Evolutionary conservation across 192 early-diverging fungal genomes (phyloP), one percentile per base, ranked within the genome.

Genomic region (Coemansia sp.): DNA sequence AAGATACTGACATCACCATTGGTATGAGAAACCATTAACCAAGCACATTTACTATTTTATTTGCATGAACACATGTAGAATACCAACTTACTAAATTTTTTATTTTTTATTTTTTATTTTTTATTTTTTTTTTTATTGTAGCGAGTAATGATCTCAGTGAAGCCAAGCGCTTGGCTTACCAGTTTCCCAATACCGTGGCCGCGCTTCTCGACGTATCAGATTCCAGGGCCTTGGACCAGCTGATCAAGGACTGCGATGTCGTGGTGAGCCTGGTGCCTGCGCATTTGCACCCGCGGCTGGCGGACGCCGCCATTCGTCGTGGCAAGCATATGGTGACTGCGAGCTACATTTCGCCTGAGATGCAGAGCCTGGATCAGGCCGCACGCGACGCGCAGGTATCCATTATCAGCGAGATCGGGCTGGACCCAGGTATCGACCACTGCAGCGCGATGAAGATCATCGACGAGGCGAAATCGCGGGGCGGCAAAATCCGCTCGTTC

Each of bases 351-450:
- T 96, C 94, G 8, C 87, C 92, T 3, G 96, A 90, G 21, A 99
- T 99, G 97, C 69, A 86, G 68, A 83, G 67, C 14, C 80, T 93
- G 41, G 88, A 97, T 72, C 73, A 85, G 38, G 86, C 83, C 5
- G 97, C 97, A 6, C 87, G 89, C 68, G 84, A 88, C 37, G 90
- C 94, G 17, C 90, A 88, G 2, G 89, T 99, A 17, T 92, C 92
- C 23, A 90, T 98, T 59, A 87, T 99, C 76, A 98, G 98, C 80
- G 97, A 99, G 83, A 94, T 99, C 63, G 97, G 97, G 10, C 85
- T 99, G 59, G 97, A 99, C 84, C 97, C 97, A 5, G 97, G 94
- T 68, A 97, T 99, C 69, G 97, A 99, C 73, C 97, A 99, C 73
- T 86, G 96, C 84, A 93, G 92, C 53, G 95, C 96, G 17, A 95